A percentile compares a stretch with the other conserved stretches of the same genome.
Conservation (phyloP, 1,284 basidiomycete genomes). For the Apiotrichum gamsii region DNA sequence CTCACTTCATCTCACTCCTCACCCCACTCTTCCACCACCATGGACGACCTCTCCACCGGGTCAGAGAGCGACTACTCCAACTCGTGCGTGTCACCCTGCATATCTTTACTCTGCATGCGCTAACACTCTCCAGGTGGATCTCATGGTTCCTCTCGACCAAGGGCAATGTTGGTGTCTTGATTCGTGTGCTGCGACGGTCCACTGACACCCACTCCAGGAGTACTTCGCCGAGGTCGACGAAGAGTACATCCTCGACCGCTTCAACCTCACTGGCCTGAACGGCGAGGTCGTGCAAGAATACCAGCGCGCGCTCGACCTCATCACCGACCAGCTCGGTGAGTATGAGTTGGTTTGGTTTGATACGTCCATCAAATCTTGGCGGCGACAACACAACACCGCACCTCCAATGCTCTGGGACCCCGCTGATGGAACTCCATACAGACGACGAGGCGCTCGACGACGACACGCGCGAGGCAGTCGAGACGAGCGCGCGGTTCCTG, state of each 20-base stretch:
- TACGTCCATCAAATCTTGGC: too few species aligned
- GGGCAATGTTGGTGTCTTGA: constrained; percentile 43
- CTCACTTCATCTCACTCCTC: neutral
- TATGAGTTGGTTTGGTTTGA: too few species aligned
- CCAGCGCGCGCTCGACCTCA: constrained; percentile 85
- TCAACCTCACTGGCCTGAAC: constrained; percentile 96
- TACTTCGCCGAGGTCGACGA: constrained; percentile 99
- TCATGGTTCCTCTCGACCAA: constrained; percentile 93
- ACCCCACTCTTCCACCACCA: constrained; percentile 13
- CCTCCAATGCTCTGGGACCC: too few species aligned
- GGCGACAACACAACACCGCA: too few species aligned
- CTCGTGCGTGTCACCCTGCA: constrained; percentile 34
- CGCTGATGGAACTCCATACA: too few species aligned
- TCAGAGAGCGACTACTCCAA: constrained; percentile 49
- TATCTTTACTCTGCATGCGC: neutral
- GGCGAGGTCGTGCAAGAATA: constrained; percentile 89
- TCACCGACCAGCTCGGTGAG: constrained; percentile 79
- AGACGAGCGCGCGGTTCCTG: constrained; percentile 79
- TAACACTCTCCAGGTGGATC: constrained; percentile 67
- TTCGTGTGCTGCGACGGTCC: too few species aligned
- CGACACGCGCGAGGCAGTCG: constrained; percentile 54
- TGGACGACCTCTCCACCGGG: constrained; percentile 48
- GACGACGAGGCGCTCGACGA: constrained; percentile 51
- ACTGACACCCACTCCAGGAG: too few species aligned
- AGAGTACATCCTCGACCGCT: constrained; percentile 96